These are phyloP conservation scores for Pyrenophora tritici-repentis DNA, from an alignment of 2,329 filamentous ascomycete species.

Conservation along the genomic window DNA sequence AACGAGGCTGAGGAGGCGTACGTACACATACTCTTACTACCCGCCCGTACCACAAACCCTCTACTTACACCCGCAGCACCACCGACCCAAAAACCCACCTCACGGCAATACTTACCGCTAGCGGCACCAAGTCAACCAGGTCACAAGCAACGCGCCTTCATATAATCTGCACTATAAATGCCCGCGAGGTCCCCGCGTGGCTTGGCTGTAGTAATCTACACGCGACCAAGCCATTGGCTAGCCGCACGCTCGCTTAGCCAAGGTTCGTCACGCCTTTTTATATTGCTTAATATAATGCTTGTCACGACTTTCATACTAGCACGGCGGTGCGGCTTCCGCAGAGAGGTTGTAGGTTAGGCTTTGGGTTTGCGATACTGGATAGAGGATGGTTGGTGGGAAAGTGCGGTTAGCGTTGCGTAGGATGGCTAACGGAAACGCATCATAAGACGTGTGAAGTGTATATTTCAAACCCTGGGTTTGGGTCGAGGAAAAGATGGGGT, in stretches of 20 bases:
- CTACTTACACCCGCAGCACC: no score
- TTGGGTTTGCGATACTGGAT: no score
- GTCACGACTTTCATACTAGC: constrained; percentile 3
- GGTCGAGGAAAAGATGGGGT: background rate
- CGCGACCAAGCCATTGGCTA: constrained; percentile 25
- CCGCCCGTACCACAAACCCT: no score
- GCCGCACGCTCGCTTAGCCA: constrained; percentile 26
- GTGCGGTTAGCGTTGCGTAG: background rate
- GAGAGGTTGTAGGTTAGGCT: no score
- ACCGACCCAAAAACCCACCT: no score
- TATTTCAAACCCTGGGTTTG: constrained; percentile 2
- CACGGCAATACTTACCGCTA: no score
- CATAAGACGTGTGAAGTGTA: constrained; percentile 6
- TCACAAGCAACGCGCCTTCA: constrained; percentile 15
- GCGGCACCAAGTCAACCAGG: constrained; percentile 5
- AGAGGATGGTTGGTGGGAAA: constrained; percentile 24
- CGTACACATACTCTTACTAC: no score
- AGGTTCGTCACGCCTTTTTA: constrained; percentile 25
- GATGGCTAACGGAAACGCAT: no score
- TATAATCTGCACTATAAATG: constrained; percentile 7
- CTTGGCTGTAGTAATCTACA: constrained; percentile 16
- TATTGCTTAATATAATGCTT: constrained; percentile 38
- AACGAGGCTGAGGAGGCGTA: no score
- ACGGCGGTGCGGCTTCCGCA: constrained; percentile 24
- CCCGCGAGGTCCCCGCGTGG: constrained; percentile 1